Evolutionary conservation across 108 stramenopile species (phyloP).

Genomic region (Pseudonitzschia multistriata): DNA sequence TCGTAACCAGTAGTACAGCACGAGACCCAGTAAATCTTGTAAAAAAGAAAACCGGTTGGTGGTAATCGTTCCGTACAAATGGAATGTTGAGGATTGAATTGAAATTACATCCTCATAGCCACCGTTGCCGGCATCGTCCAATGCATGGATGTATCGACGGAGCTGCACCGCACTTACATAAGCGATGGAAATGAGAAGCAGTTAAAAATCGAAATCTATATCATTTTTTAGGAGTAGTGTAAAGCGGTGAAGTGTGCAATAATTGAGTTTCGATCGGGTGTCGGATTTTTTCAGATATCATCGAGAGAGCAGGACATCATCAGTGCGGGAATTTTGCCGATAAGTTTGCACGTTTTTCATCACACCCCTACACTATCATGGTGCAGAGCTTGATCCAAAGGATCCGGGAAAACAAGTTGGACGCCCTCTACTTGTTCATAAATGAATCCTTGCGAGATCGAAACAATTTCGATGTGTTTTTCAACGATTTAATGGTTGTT

Average conservation of each 20-base stretch:
- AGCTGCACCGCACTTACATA: too few relatives aligned
- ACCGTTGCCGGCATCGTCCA: background rate
- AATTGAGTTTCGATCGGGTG: too few relatives aligned
- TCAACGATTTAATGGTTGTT: constrained; percentile 21
- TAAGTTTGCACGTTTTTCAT: background rate
- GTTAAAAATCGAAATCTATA: too few relatives aligned
- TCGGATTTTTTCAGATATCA: too few relatives aligned
- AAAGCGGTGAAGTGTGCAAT: too few relatives aligned
- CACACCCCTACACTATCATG: background rate
- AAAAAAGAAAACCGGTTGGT: background rate
- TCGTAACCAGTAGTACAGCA: background rate
- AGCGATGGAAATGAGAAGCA: too few relatives aligned
- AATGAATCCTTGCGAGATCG: constrained; percentile 37
- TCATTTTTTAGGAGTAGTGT: background rate
- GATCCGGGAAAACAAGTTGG: constrained; percentile 39
- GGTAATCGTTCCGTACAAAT: too few relatives aligned
- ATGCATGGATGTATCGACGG: background rate
- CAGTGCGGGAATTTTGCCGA: background rate
- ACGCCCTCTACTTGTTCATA: constrained; percentile 44
- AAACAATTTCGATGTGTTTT: constrained; percentile 27
- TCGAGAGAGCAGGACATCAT: background rate
- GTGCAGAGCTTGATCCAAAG: constrained; percentile 27
- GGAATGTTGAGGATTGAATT: background rate
- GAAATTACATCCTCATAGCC: background rate
- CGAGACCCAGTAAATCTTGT: background rate